phyloP scores from a whole-genome alignment of 768 basidiomycete genomes.

The Paxillus rubicundulus region DNA sequence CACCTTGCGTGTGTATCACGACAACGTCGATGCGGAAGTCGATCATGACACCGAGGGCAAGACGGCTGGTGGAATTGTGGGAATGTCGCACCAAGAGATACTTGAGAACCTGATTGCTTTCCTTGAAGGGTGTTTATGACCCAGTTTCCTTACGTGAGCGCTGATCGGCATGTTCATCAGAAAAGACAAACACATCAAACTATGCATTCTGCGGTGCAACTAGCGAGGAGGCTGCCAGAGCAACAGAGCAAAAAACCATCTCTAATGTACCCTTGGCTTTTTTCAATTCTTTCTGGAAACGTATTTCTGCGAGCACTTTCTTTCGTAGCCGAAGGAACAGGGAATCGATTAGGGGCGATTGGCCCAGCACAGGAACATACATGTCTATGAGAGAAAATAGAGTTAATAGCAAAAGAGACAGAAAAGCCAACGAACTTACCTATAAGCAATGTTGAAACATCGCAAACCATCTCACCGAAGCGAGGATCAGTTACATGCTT shows the following conservation, averaged over 20 bases:
- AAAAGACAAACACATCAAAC: constrained; percentile 2
- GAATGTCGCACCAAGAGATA: constrained; percentile 62
- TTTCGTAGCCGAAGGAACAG: constrained; percentile 78
- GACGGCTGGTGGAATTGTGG: constrained; percentile 31
- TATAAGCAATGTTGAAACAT: constrained; percentile 76
- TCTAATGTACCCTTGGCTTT: constrained; percentile 85
- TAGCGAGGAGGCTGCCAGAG: constrained; percentile 30
- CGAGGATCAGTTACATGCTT: constrained; percentile 87
- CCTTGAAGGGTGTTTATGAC: constrained; percentile 39
- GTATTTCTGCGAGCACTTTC: constrained; percentile 82
- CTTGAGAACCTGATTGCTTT: constrained; percentile 65
- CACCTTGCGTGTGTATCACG: constrained; percentile 68
- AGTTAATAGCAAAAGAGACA: constrained; percentile 3
- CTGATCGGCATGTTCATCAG: constrained; percentile 14
- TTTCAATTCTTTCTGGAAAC: constrained; percentile 82
- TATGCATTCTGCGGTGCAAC: constrained; percentile 16
- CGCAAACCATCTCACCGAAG: constrained; percentile 86
- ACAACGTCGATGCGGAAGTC: constrained; percentile 59
- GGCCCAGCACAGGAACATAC: constrained; percentile 89
- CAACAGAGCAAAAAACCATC: constrained; percentile 76
- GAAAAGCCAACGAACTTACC: constrained; percentile 49
- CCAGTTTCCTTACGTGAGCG: background rate
- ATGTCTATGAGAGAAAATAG: constrained; percentile 55
- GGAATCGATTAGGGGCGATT: constrained; percentile 88
- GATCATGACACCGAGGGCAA: constrained; percentile 33